Percentiles rank a stretch among this genome's conserved stretches.
Conservation (phyloP, 2,329 filamentous ascomycete genomes). For the Beauveria brongniartii region DNA sequence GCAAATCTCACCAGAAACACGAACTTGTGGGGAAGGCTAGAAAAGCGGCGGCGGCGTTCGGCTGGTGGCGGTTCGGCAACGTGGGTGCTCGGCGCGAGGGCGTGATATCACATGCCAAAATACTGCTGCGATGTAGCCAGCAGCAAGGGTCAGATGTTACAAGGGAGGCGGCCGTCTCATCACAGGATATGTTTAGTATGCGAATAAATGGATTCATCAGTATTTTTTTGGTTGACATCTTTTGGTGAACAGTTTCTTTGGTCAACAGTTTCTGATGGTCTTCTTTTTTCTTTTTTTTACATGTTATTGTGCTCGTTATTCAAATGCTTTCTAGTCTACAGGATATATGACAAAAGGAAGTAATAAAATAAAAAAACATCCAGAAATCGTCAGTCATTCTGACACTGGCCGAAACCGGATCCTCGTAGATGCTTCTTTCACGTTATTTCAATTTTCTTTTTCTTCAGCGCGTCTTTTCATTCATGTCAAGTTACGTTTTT, state of each 20-base stretch:
- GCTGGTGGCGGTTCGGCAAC: neutral
- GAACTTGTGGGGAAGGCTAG: neutral
- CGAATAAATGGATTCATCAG: too few species aligned
- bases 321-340: constrained; percentile 18
- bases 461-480: neutral
- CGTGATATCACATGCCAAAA: constrained; percentile 2
- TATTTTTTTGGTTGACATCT: too few species aligned
- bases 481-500: constrained; percentile 22
- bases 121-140: too few species aligned
- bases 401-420: neutral
- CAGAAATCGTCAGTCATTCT: constrained; percentile 17
- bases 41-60: too few species aligned
- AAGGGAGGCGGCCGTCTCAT: neutral
- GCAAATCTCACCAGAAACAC: too few species aligned
- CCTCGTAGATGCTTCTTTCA: neutral
- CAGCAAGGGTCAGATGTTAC: too few species aligned
- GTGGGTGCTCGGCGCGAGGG: neutral
- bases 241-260: too few species aligned
- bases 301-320: constrained; percentile 3
- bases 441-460: constrained; percentile 9
- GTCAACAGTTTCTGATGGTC: neutral
- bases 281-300: neutral
- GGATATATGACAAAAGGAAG: constrained; percentile 14
- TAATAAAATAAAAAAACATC: constrained; percentile 7
- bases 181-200: neutral